Percentiles rank a stretch among this genome's conserved stretches.
These are phyloP conservation scores for Aspergillus fumigatus DNA, from an alignment of 2,329 filamentous ascomycete species.

Conservation along the genomic window DNA sequence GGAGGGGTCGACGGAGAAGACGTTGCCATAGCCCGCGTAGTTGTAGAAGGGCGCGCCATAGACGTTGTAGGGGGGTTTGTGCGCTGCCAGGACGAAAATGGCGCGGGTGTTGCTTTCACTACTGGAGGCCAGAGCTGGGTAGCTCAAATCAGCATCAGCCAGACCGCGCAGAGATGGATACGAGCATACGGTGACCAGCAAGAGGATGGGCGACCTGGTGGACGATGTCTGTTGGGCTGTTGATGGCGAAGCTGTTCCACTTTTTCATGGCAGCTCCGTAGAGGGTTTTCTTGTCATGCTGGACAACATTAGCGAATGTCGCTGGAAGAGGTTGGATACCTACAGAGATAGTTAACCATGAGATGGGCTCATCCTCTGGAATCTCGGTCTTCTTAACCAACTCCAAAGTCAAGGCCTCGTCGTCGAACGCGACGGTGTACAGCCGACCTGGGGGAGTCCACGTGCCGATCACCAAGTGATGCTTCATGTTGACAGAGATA, in stretches of 20 bases:
- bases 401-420: constrained; percentile 68
- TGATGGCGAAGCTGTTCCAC: constrained; percentile 77
- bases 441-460: constrained; percentile 89
- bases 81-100: constrained; percentile 80
- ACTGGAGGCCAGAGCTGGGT: constrained; percentile 61
- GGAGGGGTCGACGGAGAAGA: constrained; percentile 46
- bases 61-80: constrained; percentile 71
- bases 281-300: constrained; percentile 78
- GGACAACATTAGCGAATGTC: constrained; percentile 8
- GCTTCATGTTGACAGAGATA: constrained; percentile 53
- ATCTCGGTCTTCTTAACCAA: constrained; percentile 78
- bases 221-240: constrained; percentile 68
- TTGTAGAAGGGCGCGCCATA: constrained; percentile 92
- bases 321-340: constrained; percentile 28
- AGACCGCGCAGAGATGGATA: neutral
- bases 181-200: constrained; percentile 64
- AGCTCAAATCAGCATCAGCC: neutral
- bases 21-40: constrained; percentile 74
- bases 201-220: constrained; percentile 73
- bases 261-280: constrained; percentile 93
- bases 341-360: constrained; percentile 89
- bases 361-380: constrained; percentile 78
- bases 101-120: constrained; percentile 75
- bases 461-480: constrained; percentile 88
- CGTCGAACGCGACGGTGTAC: constrained; percentile 84